Evolutionary conservation across 306 rosid species (phyloP).

Genomic region (Cucurbita ficifolia): DNA sequence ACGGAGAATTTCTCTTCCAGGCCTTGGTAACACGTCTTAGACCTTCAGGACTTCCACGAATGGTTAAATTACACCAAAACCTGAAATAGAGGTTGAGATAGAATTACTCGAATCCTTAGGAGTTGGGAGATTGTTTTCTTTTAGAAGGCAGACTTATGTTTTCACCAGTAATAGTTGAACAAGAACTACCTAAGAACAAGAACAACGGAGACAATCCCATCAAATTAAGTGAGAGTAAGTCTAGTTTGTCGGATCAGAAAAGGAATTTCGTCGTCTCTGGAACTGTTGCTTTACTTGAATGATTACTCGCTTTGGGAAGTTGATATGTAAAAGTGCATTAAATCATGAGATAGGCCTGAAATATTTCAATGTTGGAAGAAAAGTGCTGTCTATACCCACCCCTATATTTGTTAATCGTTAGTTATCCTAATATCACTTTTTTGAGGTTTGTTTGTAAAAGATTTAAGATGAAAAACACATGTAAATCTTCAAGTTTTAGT

Average conservation of each 20-base stretch:
- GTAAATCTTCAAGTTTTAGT: not conserved
- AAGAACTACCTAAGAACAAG: not conserved
- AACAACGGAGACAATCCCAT: not conserved
- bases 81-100: not conserved
- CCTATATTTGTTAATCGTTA: not conserved
- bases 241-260: not conserved
- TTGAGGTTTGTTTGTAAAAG: not conserved
- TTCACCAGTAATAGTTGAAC: not conserved
- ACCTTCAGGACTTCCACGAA: not conserved
- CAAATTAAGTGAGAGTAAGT: not conserved
- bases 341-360: not conserved
- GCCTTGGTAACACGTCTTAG: not conserved
- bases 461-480: not conserved
- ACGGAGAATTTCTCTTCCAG: not conserved
- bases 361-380: not conserved
- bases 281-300: not conserved
- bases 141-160: not conserved
- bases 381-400: not conserved
- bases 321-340: not conserved
- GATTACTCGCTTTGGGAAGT: not conserved
- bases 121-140: not conserved
- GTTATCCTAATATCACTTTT: not conserved
- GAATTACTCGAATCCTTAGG: not conserved
- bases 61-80: not conserved
- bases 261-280: not conserved